Evolutionary conservation across 495 filamentous ascomycete species (phyloP), one percentile per base, ranked within the genome.

Genomic region (Aspergillus egyptiacus): DNA sequence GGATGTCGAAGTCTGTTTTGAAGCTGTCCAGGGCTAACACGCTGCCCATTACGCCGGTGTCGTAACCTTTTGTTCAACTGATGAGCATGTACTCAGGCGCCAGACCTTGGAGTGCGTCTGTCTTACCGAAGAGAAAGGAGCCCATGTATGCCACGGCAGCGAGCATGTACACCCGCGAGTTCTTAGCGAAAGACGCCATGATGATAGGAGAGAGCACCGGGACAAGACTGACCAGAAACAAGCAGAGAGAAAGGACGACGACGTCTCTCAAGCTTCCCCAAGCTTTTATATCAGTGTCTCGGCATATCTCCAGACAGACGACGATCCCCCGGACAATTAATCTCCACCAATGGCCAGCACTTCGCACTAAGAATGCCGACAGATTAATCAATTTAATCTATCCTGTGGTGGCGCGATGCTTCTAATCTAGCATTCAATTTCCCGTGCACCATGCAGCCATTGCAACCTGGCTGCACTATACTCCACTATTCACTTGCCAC

Each of bases 11-110:
- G 58, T 81, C 77, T 25, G 65, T 60, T 51, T 79, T 75, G 71
- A 82, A 82, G 41, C 70, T 71, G 11, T 62, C 60, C 11, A 82
- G 61, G 10, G 76, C 72, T 14, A 82, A 67, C 20, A 81, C 75
- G 45, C 69, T 71, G 42, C 79, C 74, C 68, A 82, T 78, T 4
- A 82, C 76, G 58, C 77, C 77, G 5, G 78, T 81, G 55, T 83
- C 78, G 63, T 74, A 76, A 24, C 69, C 69, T 73, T 46, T 15
- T 17, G 11, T 3, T 35, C 14, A 19, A 3, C 31, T 6, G 27
- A n/a, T 35, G 3, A 31, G 28, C 28, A 31, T 31, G n/a, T 4
- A 11, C 4, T 10, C 10, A 6, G 9, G n/a, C n/a, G 8, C 28
- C 3, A 31, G 9, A 13, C 6, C 3, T 6, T 10, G 2, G 28